A percentile compares a stretch with the other conserved stretches of the same genome.
phyloP scores from a whole-genome alignment of 331 rosid species.

The Malus hybrid region DNA sequence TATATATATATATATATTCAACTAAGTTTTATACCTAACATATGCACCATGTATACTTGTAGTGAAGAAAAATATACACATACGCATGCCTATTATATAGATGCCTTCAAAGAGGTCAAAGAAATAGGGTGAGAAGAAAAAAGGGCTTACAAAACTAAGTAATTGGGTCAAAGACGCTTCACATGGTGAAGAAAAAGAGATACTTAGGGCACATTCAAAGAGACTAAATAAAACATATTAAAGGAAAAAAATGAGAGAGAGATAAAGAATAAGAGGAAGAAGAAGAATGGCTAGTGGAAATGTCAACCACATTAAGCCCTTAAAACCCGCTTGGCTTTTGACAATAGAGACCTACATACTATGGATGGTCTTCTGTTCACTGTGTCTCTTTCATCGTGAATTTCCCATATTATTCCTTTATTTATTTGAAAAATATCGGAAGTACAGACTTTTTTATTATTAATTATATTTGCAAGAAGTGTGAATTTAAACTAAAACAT shows the following conservation, averaged over 20 bases:
- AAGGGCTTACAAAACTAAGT: constrained; percentile 19
- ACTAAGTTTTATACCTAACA: constrained; percentile 34
- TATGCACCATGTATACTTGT: constrained; percentile 13
- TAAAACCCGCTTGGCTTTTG: constrained; percentile 54
- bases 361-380: constrained; percentile 4
- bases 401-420: constrained; percentile 13
- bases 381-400: constrained; percentile 40
- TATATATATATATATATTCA: background rate
- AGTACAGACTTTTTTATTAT: background rate
- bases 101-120: constrained; percentile 34
- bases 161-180: constrained; percentile 75
- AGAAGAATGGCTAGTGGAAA: constrained; percentile 42
- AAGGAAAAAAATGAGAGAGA: constrained; percentile 2
- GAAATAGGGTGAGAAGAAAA: constrained; percentile 27
- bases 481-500: background rate
- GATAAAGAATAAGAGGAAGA: background rate
- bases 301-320: constrained; percentile 49
- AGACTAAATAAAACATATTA: background rate
- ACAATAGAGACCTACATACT: constrained; percentile 33
- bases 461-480: too few relatives aligned
- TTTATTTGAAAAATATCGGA: too few relatives aligned
- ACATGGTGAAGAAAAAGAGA: constrained; percentile 19
- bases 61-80: constrained; percentile 17
- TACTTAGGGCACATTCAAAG: background rate
- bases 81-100: constrained; percentile 25